These are phyloP conservation scores for Colletotrichum siamense DNA, from an alignment of 2,329 filamentous ascomycete genomes.

Conservation along the genomic window DNA sequence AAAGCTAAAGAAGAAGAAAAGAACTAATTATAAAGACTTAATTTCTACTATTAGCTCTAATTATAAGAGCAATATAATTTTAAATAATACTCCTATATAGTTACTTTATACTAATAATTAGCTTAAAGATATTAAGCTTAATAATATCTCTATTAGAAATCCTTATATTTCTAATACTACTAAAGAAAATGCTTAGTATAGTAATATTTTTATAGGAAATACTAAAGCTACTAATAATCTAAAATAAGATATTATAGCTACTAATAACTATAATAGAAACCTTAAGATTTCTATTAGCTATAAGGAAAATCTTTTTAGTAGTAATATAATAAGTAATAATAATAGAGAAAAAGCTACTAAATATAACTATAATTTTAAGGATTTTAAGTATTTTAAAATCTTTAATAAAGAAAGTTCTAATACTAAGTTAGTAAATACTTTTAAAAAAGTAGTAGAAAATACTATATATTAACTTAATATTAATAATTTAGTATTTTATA, in stretches of 20 bases:
- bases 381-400: not conserved
- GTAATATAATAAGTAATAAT: not conserved
- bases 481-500: not conserved
- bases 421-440: not conserved
- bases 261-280: not conserved
- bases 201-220: not conserved
- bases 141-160: not conserved
- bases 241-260: not conserved
- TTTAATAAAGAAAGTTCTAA: not conserved
- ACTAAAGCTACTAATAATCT: not conserved
- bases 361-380: not conserved
- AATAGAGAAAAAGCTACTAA: not conserved
- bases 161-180: not conserved
- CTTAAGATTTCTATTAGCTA: not conserved
- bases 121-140: not conserved
- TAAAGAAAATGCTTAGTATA: not conserved
- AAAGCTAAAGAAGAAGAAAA: not conserved
- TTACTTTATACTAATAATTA: not conserved
- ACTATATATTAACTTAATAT: not conserved
- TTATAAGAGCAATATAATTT: not conserved
- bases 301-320: not conserved
- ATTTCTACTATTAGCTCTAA: not conserved
- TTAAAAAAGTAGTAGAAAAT: not conserved
- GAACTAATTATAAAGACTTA: not conserved
- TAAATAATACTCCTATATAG: not conserved